Conservation (phyloP, 148 eudicot genomes). For the Diospyros kaki region DNA sequence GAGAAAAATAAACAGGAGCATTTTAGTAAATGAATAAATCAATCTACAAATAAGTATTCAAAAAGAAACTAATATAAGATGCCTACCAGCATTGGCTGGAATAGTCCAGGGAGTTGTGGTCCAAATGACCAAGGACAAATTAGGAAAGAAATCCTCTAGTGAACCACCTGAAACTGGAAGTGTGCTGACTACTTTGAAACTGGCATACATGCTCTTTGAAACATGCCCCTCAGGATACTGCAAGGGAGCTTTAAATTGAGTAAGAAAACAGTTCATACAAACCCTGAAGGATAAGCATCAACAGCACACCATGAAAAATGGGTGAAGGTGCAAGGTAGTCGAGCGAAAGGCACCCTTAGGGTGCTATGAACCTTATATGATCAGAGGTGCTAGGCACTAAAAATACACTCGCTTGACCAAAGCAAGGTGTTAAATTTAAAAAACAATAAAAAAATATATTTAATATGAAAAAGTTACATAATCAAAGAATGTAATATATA, state of each 20-base stretch:
- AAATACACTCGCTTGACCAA: no score
- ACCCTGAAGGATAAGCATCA: background rate
- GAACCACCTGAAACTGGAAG: slow-evolving; percentile 46
- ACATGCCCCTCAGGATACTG: slow-evolving; percentile 93
- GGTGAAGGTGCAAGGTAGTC: background rate
- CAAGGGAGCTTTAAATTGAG: slow-evolving; percentile 19
- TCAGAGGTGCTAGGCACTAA: no score
- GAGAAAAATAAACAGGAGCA: no score
- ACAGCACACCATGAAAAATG: background rate
- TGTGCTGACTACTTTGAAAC: slow-evolving; percentile 54
- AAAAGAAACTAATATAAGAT: slow-evolving; percentile 3
- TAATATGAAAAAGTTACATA: no score
- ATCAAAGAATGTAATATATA: no score
- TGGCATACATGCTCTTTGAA: slow-evolving; percentile 82
- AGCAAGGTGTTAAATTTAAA: no score
- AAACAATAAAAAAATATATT: no score
- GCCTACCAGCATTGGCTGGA: slow-evolving; percentile 95
- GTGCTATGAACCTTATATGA: no score
- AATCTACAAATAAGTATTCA: background rate
- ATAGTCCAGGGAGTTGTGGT: slow-evolving; percentile 99
- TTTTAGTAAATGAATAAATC: no score
- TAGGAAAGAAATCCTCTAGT: slow-evolving; percentile 60
- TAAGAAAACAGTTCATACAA: slow-evolving; percentile 15
- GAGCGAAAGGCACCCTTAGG: no score
- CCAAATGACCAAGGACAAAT: slow-evolving; percentile 86